Evolutionary conservation across 495 filamentous ascomycete species (phyloP).

Genomic region (Astrothelium subdiscretum): DNA sequence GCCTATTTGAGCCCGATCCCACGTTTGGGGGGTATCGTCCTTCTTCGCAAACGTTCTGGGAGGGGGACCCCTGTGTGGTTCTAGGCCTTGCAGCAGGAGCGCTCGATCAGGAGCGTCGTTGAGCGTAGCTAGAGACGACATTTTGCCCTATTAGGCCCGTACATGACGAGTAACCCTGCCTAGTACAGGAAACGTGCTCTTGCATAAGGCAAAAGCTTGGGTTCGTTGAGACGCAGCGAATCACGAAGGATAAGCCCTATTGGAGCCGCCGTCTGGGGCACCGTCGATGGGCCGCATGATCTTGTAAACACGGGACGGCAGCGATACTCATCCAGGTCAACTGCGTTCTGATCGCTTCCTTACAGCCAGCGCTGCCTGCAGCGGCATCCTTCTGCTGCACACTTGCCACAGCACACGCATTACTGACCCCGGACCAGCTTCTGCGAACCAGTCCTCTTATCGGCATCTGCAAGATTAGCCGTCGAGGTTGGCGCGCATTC

Average conservation of each 20-base stretch:
- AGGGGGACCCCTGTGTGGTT: not conserved
- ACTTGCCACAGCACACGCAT: not conserved
- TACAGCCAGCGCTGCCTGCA: constrained; percentile 2
- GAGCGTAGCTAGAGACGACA: not conserved
- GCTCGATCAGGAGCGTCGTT: not conserved
- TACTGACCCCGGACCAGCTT: not conserved
- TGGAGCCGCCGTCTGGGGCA: constrained; percentile 5
- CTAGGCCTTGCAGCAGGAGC: not conserved
- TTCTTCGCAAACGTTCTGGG: not conserved
- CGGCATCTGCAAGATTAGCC: not conserved
- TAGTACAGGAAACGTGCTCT: not conserved
- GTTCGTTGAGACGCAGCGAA: not conserved
- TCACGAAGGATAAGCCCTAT: constrained; percentile 1
- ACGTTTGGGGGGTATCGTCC: not conserved
- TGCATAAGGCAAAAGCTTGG: not conserved
- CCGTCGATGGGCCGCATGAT: constrained; percentile 15
- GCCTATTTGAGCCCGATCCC: not conserved
- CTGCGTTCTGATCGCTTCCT: constrained; percentile 5
- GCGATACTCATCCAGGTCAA: constrained; percentile 1
- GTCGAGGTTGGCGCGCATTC: not conserved
- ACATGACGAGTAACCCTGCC: not conserved
- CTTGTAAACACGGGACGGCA: constrained; percentile 17
- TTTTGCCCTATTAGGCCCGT: not conserved
- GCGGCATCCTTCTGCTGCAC: not conserved
- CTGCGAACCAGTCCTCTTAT: constrained; percentile 1